A percentile compares a stretch with the other conserved stretches of the same genome.
Evolutionary conservation across 208 protist species (phyloP).

Genomic region (Crithidia expoeki): DNA sequence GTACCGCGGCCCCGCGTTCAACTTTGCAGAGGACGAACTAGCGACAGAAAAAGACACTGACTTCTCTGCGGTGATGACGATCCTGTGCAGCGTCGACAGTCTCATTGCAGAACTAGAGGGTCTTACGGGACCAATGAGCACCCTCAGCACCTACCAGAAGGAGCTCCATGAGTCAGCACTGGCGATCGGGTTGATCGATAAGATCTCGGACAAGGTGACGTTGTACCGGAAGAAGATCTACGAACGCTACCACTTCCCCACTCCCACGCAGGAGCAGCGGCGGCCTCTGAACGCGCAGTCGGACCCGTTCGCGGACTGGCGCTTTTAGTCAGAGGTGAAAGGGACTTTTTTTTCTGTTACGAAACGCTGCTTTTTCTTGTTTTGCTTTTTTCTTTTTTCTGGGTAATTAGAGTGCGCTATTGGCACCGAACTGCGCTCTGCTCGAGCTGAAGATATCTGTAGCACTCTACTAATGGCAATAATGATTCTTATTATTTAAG

Average conservation of each 20-base stretch:
- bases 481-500: too few relatives aligned
- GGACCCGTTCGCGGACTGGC: slow-evolving; percentile 26
- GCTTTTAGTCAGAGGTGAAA: not conserved
- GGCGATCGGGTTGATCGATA: slow-evolving; percentile 28
- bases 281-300: slow-evolving; percentile 10
- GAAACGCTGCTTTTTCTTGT: not conserved
- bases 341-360: not conserved
- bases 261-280: slow-evolving; percentile 5
- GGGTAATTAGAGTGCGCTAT: too few relatives aligned
- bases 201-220: slow-evolving; percentile 23
- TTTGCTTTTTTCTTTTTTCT: not conserved
- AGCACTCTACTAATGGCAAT: too few relatives aligned
- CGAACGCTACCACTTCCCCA: slow-evolving; percentile 30
- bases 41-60: slow-evolving; percentile 37
- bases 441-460: too few relatives aligned
- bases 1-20: slow-evolving; percentile 36
- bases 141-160: slow-evolving; percentile 37
- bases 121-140: slow-evolving; percentile 15
- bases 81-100: slow-evolving; percentile 30
- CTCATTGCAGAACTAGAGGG: slow-evolving; percentile 38
- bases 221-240: slow-evolving; percentile 13
- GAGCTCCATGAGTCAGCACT: slow-evolving; percentile 41
- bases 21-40: slow-evolving; percentile 39
- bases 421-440: too few relatives aligned
- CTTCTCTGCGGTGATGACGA: slow-evolving; percentile 31